Conservation (phyloP, 805 yeast species). For the Ogataea trehalophila region DNA sequence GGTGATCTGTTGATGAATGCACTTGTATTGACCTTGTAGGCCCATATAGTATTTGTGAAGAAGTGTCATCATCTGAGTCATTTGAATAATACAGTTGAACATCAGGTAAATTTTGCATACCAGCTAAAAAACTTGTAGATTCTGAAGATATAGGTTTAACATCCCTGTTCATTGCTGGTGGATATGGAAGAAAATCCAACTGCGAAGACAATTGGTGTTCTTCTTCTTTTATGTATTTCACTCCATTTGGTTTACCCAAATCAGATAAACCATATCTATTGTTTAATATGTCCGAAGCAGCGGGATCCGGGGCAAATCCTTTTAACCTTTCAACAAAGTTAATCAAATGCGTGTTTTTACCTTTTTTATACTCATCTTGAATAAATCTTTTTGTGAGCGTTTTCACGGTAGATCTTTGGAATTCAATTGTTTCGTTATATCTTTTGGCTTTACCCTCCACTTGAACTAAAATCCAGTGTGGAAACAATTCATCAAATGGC, state of each 20-base stretch:
- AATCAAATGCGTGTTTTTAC: conserved; percentile 9
- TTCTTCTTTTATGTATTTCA: background rate
- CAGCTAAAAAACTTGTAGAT: no score
- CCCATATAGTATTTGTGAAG: no score
- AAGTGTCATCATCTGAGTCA: no score
- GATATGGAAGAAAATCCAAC: no score
- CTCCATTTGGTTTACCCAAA: background rate
- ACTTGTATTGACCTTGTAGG: no score
- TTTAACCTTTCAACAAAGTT: conserved; percentile 16
- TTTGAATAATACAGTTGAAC: no score
- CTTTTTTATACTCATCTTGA: background rate
- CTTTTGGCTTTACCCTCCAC: conserved; percentile 12
- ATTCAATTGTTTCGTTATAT: conserved; percentile 17
- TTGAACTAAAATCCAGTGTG: conserved; percentile 16
- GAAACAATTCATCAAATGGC: conserved; percentile 15
- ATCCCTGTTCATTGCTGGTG: no score
- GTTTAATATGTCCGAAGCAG: no score
- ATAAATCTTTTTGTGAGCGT: conserved; percentile 10
- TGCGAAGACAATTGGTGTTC: background rate
- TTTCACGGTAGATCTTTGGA: conserved; percentile 10
- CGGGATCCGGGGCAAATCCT: conserved; percentile 4
- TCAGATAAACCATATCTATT: background rate
- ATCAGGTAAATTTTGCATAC: no score
- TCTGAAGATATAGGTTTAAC: no score
- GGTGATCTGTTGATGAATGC: no score